Evolutionary conservation across 306 rosid species (phyloP), one percentile per base, ranked within the genome.

Genomic region (Casuarina equisetifolia): DNA sequence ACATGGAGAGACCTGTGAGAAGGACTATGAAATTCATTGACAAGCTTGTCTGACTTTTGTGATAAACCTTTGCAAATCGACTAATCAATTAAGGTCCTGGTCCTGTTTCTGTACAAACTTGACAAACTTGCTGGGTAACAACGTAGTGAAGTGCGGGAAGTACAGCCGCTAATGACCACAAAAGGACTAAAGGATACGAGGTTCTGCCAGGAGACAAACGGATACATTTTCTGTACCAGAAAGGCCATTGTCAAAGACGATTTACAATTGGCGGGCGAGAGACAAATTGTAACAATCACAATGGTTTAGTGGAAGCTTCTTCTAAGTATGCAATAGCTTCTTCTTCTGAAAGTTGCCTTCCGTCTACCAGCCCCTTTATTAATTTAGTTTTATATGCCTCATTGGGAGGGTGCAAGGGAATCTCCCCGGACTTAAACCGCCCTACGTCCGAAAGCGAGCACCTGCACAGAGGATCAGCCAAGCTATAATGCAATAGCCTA

Each of bases 361-460:
- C 97, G 85, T 84, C 97, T 5, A 87, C 93, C 76, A 92, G 80
- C 71, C 97, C 99, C 81, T 66, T 89, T 38, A 80, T 70, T 63
- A 95, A 71, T 44, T 87, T 78, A 73, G 84, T 70, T 40, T 83
- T 86, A 69, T 95, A 95, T 5, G 76, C 87, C 73, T 89, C 78
- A 20, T 83, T 45, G 1, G 99, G 99, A 11, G 89, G 87, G 59
- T 77, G 15, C 81, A 84, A 16, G 3, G 97, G 89, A 48, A 82
- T 55, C 89, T 90, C 77, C 17, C 96, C 89, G 13, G 91, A 82
- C 87, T 82, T 82, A 82, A 87, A 93, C 85, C 71, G 70, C 46
- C 86, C 84, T 13, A 84, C 44, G 45, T 86, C 87, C 4, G 72
- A 63, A 25, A 9, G 69, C 3, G 87, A 44, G 76, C 96, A 92